These are phyloP conservation scores for Colletotrichum spinosum DNA, from an alignment of 2,329 filamentous ascomycete species.

Conservation along the genomic window DNA sequence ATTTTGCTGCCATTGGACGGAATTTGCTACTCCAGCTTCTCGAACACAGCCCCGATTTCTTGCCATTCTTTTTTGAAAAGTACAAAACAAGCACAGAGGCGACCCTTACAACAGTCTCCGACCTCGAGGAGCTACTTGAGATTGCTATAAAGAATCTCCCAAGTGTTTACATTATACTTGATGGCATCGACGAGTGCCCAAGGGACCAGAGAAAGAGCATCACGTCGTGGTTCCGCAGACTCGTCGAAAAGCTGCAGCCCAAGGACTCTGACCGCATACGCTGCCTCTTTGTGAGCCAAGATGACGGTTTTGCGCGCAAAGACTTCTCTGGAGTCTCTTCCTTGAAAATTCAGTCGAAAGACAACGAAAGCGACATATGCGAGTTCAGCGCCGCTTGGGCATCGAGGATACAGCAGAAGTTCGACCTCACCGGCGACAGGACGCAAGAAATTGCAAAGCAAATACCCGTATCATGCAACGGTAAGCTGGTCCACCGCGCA, in stretches of 20 bases:
- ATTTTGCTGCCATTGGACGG: background rate
- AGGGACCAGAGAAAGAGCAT: background rate
- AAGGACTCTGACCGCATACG: background rate
- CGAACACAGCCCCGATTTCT: background rate
- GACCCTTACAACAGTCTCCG: background rate
- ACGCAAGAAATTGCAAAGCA: background rate
- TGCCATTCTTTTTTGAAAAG: background rate
- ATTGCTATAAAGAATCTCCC: background rate
- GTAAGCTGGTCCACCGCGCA: background rate
- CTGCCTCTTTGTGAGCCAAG: slow-evolving; percentile 5
- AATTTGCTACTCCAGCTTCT: background rate
- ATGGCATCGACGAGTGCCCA: slow-evolving; percentile 1
- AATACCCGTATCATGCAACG: background rate
- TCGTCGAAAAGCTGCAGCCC: background rate
- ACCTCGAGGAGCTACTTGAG: background rate
- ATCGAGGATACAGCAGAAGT: background rate
- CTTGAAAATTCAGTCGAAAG: background rate
- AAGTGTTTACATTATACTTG: background rate
- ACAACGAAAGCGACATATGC: background rate
- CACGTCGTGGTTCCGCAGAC: background rate
- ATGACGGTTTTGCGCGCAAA: background rate
- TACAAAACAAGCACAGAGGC: background rate
- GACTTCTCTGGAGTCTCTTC: background rate
- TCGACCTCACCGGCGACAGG: background rate
- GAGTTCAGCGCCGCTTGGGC: background rate